Evolutionary conservation across 2,329 filamentous ascomycete species (phyloP), one percentile per base, ranked within the genome.

Genomic region (Aspergillus amoenus): DNA sequence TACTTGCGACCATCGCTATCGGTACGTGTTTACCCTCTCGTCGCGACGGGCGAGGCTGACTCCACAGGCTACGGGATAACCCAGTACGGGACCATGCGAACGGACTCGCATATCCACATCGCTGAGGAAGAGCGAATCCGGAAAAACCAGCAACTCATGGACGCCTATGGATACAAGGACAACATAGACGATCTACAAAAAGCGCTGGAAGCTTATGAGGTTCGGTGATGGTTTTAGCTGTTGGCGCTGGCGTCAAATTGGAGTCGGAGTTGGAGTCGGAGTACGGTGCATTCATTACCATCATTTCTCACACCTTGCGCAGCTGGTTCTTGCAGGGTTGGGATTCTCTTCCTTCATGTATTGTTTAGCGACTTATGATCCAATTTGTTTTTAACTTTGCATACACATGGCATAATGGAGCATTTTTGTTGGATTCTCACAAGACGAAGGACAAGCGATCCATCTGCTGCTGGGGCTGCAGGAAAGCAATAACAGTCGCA

Each of bases 141-240:
- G 24, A 70, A 65, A 51, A 77, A 78, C 53, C 67, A 67, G 46
- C 65, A 70, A 5, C 61, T 80, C n/a, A 75, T 79, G 72, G 76
- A 79, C 37, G 76, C 78, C 2, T 80, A 80, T 53, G 78, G 78
- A 12, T 74, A 75, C 52, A 75, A 78, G 59, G 72, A 70, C 12
- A 78, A 72, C 45, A 56, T 80, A 46, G 66, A 73, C 22, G 76
- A 80, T 64, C 62, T 80, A n/a, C 69, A 78, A 60, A 69, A 75
- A 39, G 78, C 78, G 15, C 67, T 79, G 65, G 69, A 78, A 34
- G 67, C 75, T 27, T 80, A 80, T 46, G 73, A 76, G 57, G 66
- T 75, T 5, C 73, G 73, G 62, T 79, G 43, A 66, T 51, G 39
- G 37, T 24, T 42, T n/a, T 21, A 8, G 8, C 17, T 42, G 40